Base-by-base conservation (phyloP, 202 grass and related monocot species). In the Elaeis oleifera region DNA sequence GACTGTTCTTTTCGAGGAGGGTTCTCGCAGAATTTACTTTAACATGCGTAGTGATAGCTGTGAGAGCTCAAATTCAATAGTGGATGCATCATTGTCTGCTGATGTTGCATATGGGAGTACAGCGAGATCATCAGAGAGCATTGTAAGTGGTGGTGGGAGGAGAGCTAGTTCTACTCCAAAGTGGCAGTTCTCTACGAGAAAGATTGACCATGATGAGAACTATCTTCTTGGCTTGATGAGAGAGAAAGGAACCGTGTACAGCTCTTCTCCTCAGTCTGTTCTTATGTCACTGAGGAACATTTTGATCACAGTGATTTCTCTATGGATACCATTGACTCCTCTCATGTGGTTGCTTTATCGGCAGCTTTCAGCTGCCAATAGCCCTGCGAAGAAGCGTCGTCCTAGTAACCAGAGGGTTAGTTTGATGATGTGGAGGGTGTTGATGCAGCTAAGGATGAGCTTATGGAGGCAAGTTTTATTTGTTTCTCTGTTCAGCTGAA, bases 261-360 rank as follows among this genome's bases (percentile, higher is more conserved):
- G 87, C 3, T 91, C 92, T 17, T 54, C 87, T 50, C 92, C 82
- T 14, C 74, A 82, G 65, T 73, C 87, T 16, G 74, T 69, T 16
- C 74, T 75, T 16, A 83, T 23, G 56, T 71, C 88, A 55, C 64
- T 91, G 29, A 75, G 85, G 78, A 81, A 76, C 26, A 78, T 87
- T 73, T 67, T 97, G 7, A 82, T 75, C 53, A 86, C 87, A 28
- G 63, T 91, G 69, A 74, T 83, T 51, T 88, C 78, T 48, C 66
- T 91, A 5, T 97, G 87, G 92, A 68, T 97, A 16, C 86, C 87
- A 1, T 53, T 97, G 56, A 72, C 90, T 74, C 92, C 92, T 19
- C 57, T 97, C 71, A 74, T 91, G 77, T 96, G 92, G 87, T 83
- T 96, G 72, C 61, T 91, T 73, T 82, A 96, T 74, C 81, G 79